Base-by-base conservation (phyloP, 306 rosid genomes). In the Mucuna pruriens region DNA sequence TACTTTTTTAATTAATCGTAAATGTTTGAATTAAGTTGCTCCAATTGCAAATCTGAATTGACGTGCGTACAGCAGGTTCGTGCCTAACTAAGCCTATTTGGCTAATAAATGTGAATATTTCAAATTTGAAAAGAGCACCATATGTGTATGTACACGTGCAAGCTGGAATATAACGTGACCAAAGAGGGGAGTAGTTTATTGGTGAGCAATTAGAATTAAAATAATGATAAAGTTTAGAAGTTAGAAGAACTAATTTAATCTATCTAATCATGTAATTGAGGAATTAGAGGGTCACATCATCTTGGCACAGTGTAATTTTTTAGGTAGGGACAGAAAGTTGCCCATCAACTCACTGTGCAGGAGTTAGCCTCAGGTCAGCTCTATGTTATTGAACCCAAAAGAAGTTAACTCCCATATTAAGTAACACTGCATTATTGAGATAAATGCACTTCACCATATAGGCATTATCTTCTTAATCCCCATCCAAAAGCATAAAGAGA, bases 281-380 rank as follows among this genome's bases (percentile, higher is more conserved):
- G 75, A 80, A 62, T 62, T 73, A 12, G 64, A 40, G 19, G 74
- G 74, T 73, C 74, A 73, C 80, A 63, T 80, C 84, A 72, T 22
- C 33, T 62, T 60, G 65, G 79, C 64, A 46, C 33, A 25, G 23
- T 34, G 79, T 80, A 72, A 72, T 48, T 22, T 31, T 80, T 62
- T 80, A 40, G 84, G 66, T 73, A 38, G 75, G 67, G 80, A 73
- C 75, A 80, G 66, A 73, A 80, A 80, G 84, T 80, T 62, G 48
- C 79, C 74, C 25, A 62, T 72, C 66, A 71, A 46, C 64, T 80
- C 67, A 44, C 20, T 34, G 7, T 34, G 29, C 12, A 58, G 7
- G 29, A 2, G 25, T 48, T 63, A 73, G 34, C 36, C 67, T 23
- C 5, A 49, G 9, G 7, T 57, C 33, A 57, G 8, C 7, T 49